phyloP scores from a whole-genome alignment of 257 asterid species.

The Ilex aquifolium region DNA sequence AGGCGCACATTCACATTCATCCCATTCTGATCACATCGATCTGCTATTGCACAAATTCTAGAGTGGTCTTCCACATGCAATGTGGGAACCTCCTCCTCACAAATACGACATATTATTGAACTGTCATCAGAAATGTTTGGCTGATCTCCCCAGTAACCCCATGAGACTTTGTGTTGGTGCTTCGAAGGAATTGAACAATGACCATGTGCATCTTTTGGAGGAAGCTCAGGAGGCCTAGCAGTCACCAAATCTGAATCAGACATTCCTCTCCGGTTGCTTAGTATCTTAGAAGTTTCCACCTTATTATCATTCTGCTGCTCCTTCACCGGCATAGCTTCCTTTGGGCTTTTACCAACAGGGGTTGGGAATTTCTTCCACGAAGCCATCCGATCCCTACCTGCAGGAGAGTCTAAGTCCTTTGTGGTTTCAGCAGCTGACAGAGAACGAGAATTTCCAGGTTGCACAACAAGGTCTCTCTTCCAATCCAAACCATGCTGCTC shows the following conservation, averaged over 20 bases:
- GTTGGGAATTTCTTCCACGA: conserved; percentile 90
- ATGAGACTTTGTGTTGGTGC: conserved; percentile 69
- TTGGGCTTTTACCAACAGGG: conserved; percentile 65
- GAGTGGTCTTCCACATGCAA: conserved; percentile 98
- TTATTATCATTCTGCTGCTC: conserved; percentile 44
- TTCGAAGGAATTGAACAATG: conserved; percentile 36
- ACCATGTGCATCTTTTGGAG: conserved; percentile 52
- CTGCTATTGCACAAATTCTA: conserved; percentile 90
- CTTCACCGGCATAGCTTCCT: conserved; percentile 46
- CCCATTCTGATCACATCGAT: conserved; percentile 96
- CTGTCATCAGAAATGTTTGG: conserved; percentile 68
- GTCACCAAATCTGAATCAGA: conserved; percentile 56
- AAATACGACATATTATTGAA: conserved; percentile 95
- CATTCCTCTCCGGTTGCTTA: conserved; percentile 35
- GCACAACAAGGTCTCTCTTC: conserved; percentile 44
- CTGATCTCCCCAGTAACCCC: conserved; percentile 98
- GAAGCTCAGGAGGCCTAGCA: conserved; percentile 48
- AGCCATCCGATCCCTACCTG: conserved; percentile 70
- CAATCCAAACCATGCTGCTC: conserved; percentile 75
- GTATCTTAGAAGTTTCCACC: conserved; percentile 39
- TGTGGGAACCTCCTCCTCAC: conserved; percentile 98
- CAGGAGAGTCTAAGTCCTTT: conserved; percentile 38
- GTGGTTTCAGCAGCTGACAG: conserved; percentile 37
- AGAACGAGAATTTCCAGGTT: conserved; percentile 35
- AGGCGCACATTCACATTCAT: conserved; percentile 87